A percentile compares a stretch with the other conserved stretches of the same genome.
These are phyloP conservation scores for Candida oleophila DNA, from an alignment of 805 yeast genomes.

Conservation along the genomic window DNA sequence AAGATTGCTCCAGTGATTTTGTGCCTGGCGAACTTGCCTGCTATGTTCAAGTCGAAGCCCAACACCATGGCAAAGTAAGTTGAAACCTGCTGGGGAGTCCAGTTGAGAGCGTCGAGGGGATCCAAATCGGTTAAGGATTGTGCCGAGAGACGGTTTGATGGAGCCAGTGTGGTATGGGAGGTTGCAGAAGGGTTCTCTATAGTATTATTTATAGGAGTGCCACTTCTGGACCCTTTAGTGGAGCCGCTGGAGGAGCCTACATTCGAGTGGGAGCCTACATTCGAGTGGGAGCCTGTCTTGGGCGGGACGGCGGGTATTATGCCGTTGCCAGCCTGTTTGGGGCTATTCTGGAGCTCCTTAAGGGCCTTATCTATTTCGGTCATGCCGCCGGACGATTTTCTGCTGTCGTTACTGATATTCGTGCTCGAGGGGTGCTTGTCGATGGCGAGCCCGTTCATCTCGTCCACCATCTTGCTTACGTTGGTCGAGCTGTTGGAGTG, in stretches of 20 bases:
- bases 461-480: conserved; percentile 10
- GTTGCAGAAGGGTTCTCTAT: background rate
- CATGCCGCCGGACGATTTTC: conserved; percentile 37
- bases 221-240: background rate
- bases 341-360: conserved; percentile 50
- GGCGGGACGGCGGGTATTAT: conserved; percentile 3
- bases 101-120: conserved; percentile 51
- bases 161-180: background rate
- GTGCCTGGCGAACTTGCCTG: conserved; percentile 80
- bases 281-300: background rate
- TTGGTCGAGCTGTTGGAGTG: conserved; percentile 10
- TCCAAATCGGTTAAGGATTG: conserved; percentile 29
- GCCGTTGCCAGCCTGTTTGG: conserved; percentile 5
- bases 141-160: conserved; percentile 6
- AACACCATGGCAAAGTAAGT: conserved; percentile 64
- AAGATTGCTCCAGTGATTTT: conserved; percentile 86
- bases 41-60: conserved; percentile 74
- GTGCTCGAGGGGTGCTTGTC: background rate
- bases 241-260: background rate
- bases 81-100: conserved; percentile 89
- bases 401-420: background rate
- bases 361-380: conserved; percentile 73
- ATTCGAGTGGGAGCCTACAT: background rate
- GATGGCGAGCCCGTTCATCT: conserved; percentile 6
- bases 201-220: background rate